A percentile compares a stretch with the other conserved stretches of the same genome.
Conservation (phyloP, 2,329 filamentous ascomycete species). For the Blastomyces parvus region DNA sequence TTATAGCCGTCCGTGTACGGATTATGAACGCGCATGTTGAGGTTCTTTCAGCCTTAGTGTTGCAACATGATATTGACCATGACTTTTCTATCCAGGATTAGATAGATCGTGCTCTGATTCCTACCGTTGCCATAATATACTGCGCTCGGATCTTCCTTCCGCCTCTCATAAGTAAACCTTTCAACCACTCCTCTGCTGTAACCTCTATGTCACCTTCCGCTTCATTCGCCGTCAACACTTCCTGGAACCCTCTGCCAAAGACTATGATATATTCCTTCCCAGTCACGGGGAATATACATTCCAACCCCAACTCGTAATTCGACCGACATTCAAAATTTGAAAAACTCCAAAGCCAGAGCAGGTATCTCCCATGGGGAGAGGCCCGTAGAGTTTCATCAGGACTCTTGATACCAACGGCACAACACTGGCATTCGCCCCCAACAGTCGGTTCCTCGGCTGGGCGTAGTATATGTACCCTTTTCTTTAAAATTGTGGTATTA, state of each 20-base stretch:
- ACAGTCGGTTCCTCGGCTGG: neutral
- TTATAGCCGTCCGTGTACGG: no score
- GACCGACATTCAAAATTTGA: neutral
- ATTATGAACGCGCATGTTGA: no score
- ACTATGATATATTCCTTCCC: neutral
- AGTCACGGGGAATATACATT: neutral
- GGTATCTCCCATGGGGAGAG: neutral
- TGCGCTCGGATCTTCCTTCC: no score
- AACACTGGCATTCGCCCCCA: neutral
- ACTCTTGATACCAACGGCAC: neutral
- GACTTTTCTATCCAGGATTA: no score
- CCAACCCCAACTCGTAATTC: neutral
- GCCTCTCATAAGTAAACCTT: no score
- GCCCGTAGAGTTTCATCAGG: neutral
- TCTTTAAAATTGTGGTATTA: no score
- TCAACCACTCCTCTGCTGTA: neutral
- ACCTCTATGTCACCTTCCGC: neutral
- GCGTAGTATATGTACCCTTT: neutral
- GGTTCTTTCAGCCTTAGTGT: no score
- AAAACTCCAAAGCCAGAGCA: neutral
- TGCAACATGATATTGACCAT: no score
- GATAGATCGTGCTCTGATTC: no score
- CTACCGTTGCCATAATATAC: no score
- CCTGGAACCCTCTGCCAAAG: neutral
- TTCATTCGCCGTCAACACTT: neutral